Evolutionary conservation across 495 filamentous ascomycete genomes (phyloP), one percentile per base, ranked within the genome.

Genomic region (Aspergillus campestris): DNA sequence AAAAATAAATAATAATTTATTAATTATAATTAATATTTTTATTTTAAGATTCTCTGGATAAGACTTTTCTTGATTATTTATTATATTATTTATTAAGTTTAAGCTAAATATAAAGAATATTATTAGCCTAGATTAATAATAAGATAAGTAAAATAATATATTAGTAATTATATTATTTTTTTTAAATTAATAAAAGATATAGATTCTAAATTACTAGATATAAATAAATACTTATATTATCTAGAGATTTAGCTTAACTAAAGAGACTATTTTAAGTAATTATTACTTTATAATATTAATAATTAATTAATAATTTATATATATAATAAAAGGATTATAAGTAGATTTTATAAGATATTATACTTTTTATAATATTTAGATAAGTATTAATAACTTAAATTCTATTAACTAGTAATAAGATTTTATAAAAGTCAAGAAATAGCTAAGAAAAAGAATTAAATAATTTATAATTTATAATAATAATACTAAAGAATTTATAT

Each of bases 241-340:
- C 1, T 13, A 38, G 3, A 8, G 18, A 51, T 42, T 13, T 43
- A 13, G 46, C 33, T 48, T 41, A 40, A 35, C 30, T 31, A 51
- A 54, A 45, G 47, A 47, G 28, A 50, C 40, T 43, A n/a, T 44
- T 38, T 45, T 46, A 38, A 42, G 41, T 40, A 34, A 6, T 13
- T 30, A 30, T 45, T 15, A 33, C 34, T 38, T 42, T 50, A 34
- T 36, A 47, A 14, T 34, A 28, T 40, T 30, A 42, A 24, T 24
- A 2, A 24, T 24, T 24, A 24, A 24, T 24, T 24, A 24, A 24
- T 24, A 4, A 24, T 24, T 24, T 24, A 24, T 24, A 24, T 2
- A 4, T 24, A 24, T 24, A 24, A 24, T 24, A n/a, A n/a, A n/a
- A n/a, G n/a, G n/a, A n/a, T n/a, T n/a, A n/a, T n/a, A n/a, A n/a